A percentile compares a stretch with the other conserved stretches of the same genome.
Conservation (phyloP, 257 asterid genomes). For the Capsicum pubescens region DNA sequence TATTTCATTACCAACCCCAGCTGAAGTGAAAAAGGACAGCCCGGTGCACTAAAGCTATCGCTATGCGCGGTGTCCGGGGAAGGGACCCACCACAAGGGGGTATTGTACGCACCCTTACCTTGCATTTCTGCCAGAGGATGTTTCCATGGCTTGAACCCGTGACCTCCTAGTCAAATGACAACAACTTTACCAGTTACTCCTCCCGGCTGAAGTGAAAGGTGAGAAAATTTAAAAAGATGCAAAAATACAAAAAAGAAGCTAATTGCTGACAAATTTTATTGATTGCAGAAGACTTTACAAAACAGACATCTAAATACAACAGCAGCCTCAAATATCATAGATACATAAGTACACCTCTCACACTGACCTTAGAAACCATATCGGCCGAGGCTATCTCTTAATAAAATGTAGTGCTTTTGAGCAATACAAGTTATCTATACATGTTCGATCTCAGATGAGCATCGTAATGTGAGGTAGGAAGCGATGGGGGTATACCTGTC, state of each 20-base stretch:
- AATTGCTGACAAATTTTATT: not conserved
- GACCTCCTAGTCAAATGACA: no score
- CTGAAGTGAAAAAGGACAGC: not conserved
- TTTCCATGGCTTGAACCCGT: no score
- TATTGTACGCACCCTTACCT: no score
- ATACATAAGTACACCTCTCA: not conserved
- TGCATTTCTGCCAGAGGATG: no score
- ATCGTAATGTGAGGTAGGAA: constrained; percentile 43
- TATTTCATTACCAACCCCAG: not conserved
- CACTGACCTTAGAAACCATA: not conserved
- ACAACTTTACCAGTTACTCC: no score
- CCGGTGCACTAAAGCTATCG: no score
- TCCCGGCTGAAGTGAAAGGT: no score
- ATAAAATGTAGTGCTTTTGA: not conserved
- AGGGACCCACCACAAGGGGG: no score
- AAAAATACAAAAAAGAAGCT: not conserved
- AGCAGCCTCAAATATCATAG: not conserved
- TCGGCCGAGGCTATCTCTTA: not conserved
- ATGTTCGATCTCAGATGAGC: constrained; percentile 45
- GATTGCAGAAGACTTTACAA: not conserved
- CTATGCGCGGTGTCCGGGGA: no score
- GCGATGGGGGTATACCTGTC: constrained; percentile 47
- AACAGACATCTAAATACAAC: constrained; percentile 19
- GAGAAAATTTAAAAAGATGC: not conserved
- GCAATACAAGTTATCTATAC: constrained; percentile 34